Evolutionary conservation across 108 stramenopile genomes (phyloP).

Genomic region (Fistulifera pelliculosa): DNA sequence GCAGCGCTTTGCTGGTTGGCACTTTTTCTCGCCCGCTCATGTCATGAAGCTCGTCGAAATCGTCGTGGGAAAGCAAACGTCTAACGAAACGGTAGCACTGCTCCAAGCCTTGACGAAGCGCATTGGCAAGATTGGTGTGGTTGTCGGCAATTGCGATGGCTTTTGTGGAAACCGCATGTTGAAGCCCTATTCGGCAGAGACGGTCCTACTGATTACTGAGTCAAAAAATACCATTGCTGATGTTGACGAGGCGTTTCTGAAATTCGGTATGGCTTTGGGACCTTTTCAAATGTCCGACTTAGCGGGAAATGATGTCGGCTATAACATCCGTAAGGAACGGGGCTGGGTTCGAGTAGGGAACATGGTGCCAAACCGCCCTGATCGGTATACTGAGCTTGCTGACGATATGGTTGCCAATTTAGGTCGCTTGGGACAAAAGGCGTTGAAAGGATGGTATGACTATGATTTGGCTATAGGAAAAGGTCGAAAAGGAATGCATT

Average conservation of each 20-base stretch:
- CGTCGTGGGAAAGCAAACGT: constrained; percentile 62
- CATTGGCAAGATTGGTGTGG: constrained; percentile 87
- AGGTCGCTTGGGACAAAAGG: constrained; percentile 88
- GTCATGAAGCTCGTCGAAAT: constrained; percentile 94
- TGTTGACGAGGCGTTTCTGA: constrained; percentile 62
- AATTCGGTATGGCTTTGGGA: constrained; percentile 77
- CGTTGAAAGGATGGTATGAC: constrained; percentile 80
- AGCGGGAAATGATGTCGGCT: constrained; percentile 93
- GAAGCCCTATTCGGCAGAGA: constrained; percentile 74
- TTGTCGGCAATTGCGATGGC: constrained; percentile 95
- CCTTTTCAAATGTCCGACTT: constrained; percentile 90
- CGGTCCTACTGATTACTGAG: constrained; percentile 52
- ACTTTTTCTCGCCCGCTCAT: constrained; percentile 95
- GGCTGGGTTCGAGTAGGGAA: constrained; percentile 39
- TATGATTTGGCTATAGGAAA: constrained; percentile 75
- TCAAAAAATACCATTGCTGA: constrained; percentile 41
- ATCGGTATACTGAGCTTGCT: constrained; percentile 78
- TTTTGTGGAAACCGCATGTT: constrained; percentile 97
- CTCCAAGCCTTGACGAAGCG: constrained; percentile 73
- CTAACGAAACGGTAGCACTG: constrained; percentile 52
- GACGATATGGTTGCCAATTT: constrained; percentile 76
- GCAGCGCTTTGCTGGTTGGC: constrained; percentile 88
- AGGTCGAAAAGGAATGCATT: constrained; percentile 66
- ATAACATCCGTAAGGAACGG: constrained; percentile 70
- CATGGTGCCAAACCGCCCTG: constrained; percentile 23